Percentiles rank a stretch among this genome's conserved stretches.
Evolutionary conservation across 257 asterid species (phyloP).

Genomic region (Capsicum baccatum): DNA sequence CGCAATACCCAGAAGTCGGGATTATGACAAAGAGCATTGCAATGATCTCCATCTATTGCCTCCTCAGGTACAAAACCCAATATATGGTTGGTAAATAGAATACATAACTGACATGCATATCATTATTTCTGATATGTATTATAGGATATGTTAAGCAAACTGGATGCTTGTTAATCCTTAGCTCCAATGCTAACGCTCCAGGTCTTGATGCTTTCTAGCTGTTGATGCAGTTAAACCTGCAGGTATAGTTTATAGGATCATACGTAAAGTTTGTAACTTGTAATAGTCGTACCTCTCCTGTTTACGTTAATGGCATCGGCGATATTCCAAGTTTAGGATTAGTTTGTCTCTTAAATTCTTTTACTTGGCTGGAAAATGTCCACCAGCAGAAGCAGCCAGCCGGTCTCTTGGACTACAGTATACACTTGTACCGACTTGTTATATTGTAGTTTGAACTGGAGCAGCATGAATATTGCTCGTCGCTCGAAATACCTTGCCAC

Average conservation of each 20-base stretch:
- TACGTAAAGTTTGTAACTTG: not conserved
- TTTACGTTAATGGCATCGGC: not conserved
- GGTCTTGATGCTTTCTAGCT: conserved; percentile 24
- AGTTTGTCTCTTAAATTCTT: not conserved
- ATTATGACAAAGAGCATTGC: conserved; percentile 73
- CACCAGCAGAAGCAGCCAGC: not conserved
- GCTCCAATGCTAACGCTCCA: not conserved
- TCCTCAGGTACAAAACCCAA: conserved; percentile 86
- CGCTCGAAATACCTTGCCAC: not conserved
- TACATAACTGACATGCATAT: conserved; percentile 45
- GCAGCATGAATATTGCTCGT: not conserved
- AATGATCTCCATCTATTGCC: conserved; percentile 84
- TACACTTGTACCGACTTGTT: not conserved
- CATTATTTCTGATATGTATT: conserved; percentile 34
- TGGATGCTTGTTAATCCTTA: conserved; percentile 13
- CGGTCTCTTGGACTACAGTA: not conserved
- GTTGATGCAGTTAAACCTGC: conserved; percentile 10
- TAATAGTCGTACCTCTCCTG: not conserved
- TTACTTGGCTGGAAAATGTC: not conserved
- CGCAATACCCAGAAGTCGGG: conserved; percentile 81
- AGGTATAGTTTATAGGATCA: conserved; percentile 11
- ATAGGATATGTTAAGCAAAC: conserved; percentile 29
- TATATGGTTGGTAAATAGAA: conserved; percentile 88
- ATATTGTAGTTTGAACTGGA: not conserved
- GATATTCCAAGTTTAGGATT: not conserved